Evolutionary conservation across 768 basidiomycete genomes (phyloP).

Genomic region (Hygrophoropsis aurantiaca): DNA sequence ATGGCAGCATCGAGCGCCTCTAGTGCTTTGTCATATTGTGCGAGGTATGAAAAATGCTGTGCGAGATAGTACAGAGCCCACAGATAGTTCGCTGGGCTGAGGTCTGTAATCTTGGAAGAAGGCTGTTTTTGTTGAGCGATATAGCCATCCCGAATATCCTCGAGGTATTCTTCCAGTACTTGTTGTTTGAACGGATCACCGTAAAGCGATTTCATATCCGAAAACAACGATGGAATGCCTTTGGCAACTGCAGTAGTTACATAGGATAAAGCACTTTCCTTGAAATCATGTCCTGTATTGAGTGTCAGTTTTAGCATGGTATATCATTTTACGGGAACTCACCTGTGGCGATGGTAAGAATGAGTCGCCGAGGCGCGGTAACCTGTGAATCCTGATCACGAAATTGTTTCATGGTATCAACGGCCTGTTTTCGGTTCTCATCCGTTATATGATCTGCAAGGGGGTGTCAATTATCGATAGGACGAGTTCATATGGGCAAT

Average conservation of each 20-base stretch:
- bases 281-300: slow-evolving; percentile 65
- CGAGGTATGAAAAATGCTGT: slow-evolving; percentile 77
- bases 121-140: slow-evolving; percentile 33
- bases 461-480: slow-evolving; percentile 14
- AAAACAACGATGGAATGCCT: slow-evolving; percentile 91
- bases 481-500: no score
- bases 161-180: slow-evolving; percentile 67
- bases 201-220: slow-evolving; percentile 88
- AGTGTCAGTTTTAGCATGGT: not conserved
- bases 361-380: slow-evolving; percentile 69
- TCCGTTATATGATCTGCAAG: slow-evolving; percentile 44
- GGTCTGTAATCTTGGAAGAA: slow-evolving; percentile 35
- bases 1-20: slow-evolving; percentile 64
- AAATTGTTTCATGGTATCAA: slow-evolving; percentile 60
- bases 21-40: slow-evolving; percentile 48
- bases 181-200: slow-evolving; percentile 59
- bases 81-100: slow-evolving; percentile 80
- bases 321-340: slow-evolving; percentile 7
- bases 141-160: slow-evolving; percentile 43
- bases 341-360: slow-evolving; percentile 65
- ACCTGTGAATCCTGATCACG: slow-evolving; percentile 64
- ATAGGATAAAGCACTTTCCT: slow-evolving; percentile 61
- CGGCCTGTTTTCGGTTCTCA: slow-evolving; percentile 49
- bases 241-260: slow-evolving; percentile 68
- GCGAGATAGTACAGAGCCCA: slow-evolving; percentile 97